A percentile compares a stretch with the other conserved stretches of the same genome.
These are phyloP conservation scores for Cercospora janseana DNA, from an alignment of 2,329 filamentous ascomycete genomes.

Conservation along the genomic window DNA sequence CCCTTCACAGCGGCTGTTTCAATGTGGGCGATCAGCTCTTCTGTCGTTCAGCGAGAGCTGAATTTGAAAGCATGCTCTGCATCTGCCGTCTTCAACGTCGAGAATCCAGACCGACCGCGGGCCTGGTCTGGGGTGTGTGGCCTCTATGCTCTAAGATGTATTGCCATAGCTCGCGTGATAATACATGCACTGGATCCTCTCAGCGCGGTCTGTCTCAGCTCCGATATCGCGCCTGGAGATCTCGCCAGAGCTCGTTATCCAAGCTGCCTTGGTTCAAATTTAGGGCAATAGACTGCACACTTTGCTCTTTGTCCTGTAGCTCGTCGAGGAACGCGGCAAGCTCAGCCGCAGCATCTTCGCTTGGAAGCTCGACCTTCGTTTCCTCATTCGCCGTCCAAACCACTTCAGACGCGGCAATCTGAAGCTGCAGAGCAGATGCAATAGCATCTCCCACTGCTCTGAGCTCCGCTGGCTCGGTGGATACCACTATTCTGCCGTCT, in stretches of 20 bases:
- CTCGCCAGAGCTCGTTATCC: slow-evolving; percentile 30
- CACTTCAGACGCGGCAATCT: slow-evolving; percentile 73
- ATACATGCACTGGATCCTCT: neutral
- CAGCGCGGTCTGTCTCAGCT: neutral
- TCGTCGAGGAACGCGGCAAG: slow-evolving; percentile 60
- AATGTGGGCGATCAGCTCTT: neutral
- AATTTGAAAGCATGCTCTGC: no score
- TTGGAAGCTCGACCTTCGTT: slow-evolving; percentile 64
- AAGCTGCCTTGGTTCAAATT: slow-evolving; percentile 54
- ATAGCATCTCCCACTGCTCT: slow-evolving; percentile 64
- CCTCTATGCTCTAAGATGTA: neutral
- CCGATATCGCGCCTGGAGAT: slow-evolving; percentile 27
- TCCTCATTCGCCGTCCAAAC: slow-evolving; percentile 83
- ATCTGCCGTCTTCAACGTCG: no score
- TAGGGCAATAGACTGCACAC: slow-evolving; percentile 75
- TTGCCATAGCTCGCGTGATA: neutral
- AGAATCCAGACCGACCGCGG: no score
- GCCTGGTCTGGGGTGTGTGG: no score
- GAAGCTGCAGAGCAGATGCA: slow-evolving; percentile 61
- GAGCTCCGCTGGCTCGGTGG: slow-evolving; percentile 65
- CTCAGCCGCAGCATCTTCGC: slow-evolving; percentile 54
- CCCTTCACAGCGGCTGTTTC: no score
- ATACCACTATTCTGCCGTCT: slow-evolving; percentile 69
- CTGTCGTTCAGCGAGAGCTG: neutral
- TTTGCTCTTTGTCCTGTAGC: slow-evolving; percentile 62